Evolutionary conservation across 257 asterid genomes (phyloP), one percentile per base, ranked within the genome.

Genomic region (Gardenia jasminoides): DNA sequence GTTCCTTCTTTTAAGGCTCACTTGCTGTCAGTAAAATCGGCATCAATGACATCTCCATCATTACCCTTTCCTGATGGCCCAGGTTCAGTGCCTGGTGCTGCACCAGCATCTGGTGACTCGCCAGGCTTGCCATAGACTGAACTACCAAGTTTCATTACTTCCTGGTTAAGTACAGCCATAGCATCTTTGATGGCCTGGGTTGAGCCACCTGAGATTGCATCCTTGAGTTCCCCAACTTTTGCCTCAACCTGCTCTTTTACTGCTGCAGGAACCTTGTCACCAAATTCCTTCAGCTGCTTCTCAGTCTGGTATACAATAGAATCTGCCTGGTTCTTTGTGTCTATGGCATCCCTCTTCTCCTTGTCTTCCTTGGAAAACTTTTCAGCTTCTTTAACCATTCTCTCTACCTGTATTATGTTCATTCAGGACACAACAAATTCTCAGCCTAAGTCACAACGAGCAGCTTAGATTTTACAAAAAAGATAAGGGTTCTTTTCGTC

Each of bases 91-190:
- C 90, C 93, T 3, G 98, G 92, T 11, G 97, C 80, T 2, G 96
- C 90, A 50, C 96, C 96, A 59, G 90, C 81, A 64, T 87, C 95
- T 44, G 94, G 87, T n/a, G 91, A 87, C 26, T 87, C 92, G 48
- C 96, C 99, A 0, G 94, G 93, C 79, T 96, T 97, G 84, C 91
- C 94, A 79, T 96, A 96, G 56, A 96, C 88, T 6, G 99, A 93
- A 83, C 92, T 97, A 11, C 99, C 99, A 24, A 96, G 89, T 82
- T 96, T 97, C 99, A 96, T 96, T 7, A 96, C 99, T 90, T 96
- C 99, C 81, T 96, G 96, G 85, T 96, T 96, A 39, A 96, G 85
- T 31, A 97, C 96, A 80, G 94, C 81, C 93, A 96, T 90, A 3
- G 97, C 97, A 72, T 96, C 99, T 88, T 96, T 96, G 1, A 96